Percentiles rank a stretch among this genome's conserved stretches.
phyloP scores from a whole-genome alignment of 495 filamentous ascomycete genomes.

The Sordaria brevicollis region DNA sequence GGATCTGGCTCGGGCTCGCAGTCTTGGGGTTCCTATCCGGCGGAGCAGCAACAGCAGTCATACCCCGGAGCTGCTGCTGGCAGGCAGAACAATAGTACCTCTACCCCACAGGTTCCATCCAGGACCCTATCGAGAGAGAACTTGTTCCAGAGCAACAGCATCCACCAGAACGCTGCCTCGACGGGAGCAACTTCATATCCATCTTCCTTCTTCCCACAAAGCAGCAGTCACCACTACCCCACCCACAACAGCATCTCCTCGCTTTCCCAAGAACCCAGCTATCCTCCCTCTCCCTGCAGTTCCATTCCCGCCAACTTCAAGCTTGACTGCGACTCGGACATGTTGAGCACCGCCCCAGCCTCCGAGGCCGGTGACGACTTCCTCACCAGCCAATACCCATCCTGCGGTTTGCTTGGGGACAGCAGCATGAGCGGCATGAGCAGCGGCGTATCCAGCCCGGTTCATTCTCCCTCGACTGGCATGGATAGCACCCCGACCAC shows the following conservation, averaged over 20 bases:
- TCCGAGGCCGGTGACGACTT: background rate
- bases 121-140: background rate
- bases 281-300: conserved; percentile 12
- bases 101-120: background rate
- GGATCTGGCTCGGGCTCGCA: background rate
- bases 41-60: background rate
- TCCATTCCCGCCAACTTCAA: conserved; percentile 3
- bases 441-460: conserved; percentile 3
- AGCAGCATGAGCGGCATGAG: background rate
- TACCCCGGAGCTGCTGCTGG: background rate
- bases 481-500: background rate
- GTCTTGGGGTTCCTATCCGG: background rate
- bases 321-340: conserved; percentile 6
- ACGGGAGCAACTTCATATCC: background rate
- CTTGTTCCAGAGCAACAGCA: background rate
- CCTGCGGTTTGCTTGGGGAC: background rate
- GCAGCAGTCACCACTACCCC: conserved; percentile 1
- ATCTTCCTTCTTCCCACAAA: background rate
- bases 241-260: background rate
- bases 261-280: conserved; percentile 4
- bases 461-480: background rate
- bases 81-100: background rate
- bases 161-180: background rate
- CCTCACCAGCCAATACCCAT: background rate
- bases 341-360: background rate